A percentile compares a stretch with the other conserved stretches of the same genome.
These are phyloP conservation scores for Trichoderma harzianum DNA, from an alignment of 2,329 filamentous ascomycete genomes.

Conservation along the genomic window DNA sequence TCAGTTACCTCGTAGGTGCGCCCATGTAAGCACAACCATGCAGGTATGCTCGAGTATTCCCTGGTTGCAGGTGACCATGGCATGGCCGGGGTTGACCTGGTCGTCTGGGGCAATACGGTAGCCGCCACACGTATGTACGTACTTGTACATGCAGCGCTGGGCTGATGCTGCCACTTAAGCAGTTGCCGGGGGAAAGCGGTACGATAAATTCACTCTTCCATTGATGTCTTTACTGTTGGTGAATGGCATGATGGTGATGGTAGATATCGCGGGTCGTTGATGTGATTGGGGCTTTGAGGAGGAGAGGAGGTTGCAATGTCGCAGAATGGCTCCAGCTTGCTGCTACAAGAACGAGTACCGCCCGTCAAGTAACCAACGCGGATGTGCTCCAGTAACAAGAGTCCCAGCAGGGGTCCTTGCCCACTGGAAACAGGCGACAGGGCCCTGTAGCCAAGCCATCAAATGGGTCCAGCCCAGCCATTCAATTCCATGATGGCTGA, in stretches of 20 bases:
- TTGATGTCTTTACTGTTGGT: background rate
- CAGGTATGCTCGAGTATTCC: background rate
- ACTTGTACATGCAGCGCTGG: background rate
- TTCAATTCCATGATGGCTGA: background rate
- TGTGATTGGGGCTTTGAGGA: background rate
- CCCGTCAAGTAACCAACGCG: background rate
- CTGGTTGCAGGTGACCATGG: background rate
- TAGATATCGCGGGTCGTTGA: background rate
- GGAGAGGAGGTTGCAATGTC: background rate
- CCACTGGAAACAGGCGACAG: slow-evolving; percentile 8
- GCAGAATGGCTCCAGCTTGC: background rate
- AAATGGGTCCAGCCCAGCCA: background rate
- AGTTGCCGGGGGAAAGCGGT: background rate
- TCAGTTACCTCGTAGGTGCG: background rate
- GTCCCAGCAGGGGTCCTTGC: background rate
- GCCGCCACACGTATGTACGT: background rate
- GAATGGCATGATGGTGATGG: background rate
- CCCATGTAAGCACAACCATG: background rate
- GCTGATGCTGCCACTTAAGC: background rate
- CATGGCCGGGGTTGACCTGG: background rate
- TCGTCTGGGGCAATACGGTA: slow-evolving; percentile 12
- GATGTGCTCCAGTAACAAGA: background rate
- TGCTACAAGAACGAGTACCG: background rate
- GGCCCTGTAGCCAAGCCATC: background rate
- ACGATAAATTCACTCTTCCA: background rate